These are phyloP conservation scores for Calonectria hawksworthii DNA, from an alignment of 2,329 filamentous ascomycete species.

Conservation along the genomic window DNA sequence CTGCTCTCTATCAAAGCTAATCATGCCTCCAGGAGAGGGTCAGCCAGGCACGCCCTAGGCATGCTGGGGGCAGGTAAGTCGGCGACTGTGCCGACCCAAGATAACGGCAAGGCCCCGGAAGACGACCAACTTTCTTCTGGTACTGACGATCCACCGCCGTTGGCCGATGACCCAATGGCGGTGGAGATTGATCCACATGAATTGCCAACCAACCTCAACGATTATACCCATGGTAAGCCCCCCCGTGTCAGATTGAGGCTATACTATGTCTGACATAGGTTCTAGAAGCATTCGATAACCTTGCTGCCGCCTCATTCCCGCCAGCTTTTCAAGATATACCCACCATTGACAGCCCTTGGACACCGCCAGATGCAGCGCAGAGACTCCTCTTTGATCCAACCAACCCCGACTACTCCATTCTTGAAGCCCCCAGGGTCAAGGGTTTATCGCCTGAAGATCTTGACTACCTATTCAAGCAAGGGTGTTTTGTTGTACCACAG, in stretches of 20 bases:
- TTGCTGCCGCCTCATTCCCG: conserved; percentile 5
- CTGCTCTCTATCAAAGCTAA: neutral
- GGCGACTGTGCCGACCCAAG: neutral
- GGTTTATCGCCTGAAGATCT: conserved; percentile 40
- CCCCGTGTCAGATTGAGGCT: no score
- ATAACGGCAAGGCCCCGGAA: neutral
- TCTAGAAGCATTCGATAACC: neutral
- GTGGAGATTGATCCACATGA: conserved; percentile 15
- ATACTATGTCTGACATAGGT: neutral
- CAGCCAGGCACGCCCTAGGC: conserved; percentile 8
- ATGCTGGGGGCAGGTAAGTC: neutral
- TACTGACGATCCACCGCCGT: conserved; percentile 3
- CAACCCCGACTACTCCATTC: conserved; percentile 42
- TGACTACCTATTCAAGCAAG: conserved; percentile 42
- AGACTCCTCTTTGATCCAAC: conserved; percentile 10
- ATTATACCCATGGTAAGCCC: conserved; percentile 13
- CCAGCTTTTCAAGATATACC: neutral
- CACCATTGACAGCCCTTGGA: neutral
- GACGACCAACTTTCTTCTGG: conserved; percentile 3
- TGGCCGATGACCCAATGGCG: conserved; percentile 17
- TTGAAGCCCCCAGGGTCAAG: conserved; percentile 38
- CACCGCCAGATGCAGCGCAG: neutral
- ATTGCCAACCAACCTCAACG: conserved; percentile 1
- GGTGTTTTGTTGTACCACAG: conserved; percentile 45
- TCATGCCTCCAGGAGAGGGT: neutral